These are phyloP conservation scores for Metschnikowia matae DNA, from an alignment of 805 yeast species.

Conservation along the genomic window DNA sequence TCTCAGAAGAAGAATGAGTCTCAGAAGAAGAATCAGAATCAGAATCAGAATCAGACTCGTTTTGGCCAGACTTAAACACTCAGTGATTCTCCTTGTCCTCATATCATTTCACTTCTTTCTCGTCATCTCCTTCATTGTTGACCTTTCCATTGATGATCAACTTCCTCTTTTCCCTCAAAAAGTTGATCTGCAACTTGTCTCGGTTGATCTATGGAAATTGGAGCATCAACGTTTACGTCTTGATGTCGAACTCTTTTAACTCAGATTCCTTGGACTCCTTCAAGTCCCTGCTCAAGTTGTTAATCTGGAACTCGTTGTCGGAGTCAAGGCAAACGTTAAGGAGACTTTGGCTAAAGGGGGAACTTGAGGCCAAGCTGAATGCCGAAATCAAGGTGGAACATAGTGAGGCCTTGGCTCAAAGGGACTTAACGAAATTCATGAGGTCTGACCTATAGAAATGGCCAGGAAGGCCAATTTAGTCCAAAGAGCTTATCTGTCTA, in stretches of 20 bases:
- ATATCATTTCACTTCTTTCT: conserved; percentile 18
- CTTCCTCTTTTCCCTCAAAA: conserved; percentile 38
- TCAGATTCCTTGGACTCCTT: conserved; percentile 43
- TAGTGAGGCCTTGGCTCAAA: no score
- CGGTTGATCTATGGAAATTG: conserved; percentile 40
- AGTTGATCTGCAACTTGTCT: conserved; percentile 38
- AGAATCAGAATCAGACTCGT: conserved; percentile 4
- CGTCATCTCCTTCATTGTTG: conserved; percentile 28
- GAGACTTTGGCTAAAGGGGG: no score
- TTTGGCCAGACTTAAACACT: conserved; percentile 8
- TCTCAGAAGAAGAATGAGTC: no score
- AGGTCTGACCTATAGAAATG: no score
- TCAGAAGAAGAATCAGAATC: conserved; percentile 9
- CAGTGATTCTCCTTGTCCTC: conserved; percentile 13
- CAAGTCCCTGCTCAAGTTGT: conserved; percentile 41
- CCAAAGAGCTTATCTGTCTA: no score
- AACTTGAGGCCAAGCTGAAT: no score
- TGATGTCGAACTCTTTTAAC: conserved; percentile 34
- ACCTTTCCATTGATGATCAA: conserved; percentile 39
- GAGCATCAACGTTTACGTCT: conserved; percentile 37
- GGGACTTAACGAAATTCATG: no score
- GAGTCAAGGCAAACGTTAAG: conserved; percentile 7
- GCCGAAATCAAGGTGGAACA: no score
- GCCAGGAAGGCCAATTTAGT: no score
- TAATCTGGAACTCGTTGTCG: conserved; percentile 19